Conservation (phyloP, 192 early-diverging fungal species). For the Diversispora eburnea region DNA sequence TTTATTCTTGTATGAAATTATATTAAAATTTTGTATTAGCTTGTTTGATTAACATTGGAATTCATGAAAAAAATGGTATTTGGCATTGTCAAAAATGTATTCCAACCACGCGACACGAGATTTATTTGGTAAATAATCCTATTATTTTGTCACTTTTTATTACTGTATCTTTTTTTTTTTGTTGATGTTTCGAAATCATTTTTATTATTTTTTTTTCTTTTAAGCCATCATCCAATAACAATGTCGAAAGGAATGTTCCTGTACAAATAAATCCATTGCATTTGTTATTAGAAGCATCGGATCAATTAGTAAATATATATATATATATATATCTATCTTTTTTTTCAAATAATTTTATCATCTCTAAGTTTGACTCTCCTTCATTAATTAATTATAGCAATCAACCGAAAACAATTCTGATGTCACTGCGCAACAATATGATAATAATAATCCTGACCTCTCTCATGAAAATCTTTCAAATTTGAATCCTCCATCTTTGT, state of each 20-base stretch:
- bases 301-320: constrained; percentile 12
- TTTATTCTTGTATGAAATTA: neutral
- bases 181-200: neutral
- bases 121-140: neutral
- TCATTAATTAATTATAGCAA: neutral
- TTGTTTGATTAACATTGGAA: constrained; percentile 5
- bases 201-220: neutral
- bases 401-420: neutral
- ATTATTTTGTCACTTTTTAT: neutral
- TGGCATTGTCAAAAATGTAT: constrained; percentile 10
- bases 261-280: constrained; percentile 20
- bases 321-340: neutral
- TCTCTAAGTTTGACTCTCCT: neutral
- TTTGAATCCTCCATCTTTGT: neutral
- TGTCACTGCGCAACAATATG: neutral
- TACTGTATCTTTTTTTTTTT: neutral
- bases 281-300: constrained; percentile 23
- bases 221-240: neutral
- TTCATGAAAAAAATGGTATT: neutral
- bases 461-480: no score
- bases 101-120: neutral
- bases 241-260: neutral
- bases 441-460: neutral
- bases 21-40: neutral
- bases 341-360: neutral